These are phyloP conservation scores for Aspergillus japonicus DNA, from an alignment of 2,329 filamentous ascomycete species.

Conservation along the genomic window DNA sequence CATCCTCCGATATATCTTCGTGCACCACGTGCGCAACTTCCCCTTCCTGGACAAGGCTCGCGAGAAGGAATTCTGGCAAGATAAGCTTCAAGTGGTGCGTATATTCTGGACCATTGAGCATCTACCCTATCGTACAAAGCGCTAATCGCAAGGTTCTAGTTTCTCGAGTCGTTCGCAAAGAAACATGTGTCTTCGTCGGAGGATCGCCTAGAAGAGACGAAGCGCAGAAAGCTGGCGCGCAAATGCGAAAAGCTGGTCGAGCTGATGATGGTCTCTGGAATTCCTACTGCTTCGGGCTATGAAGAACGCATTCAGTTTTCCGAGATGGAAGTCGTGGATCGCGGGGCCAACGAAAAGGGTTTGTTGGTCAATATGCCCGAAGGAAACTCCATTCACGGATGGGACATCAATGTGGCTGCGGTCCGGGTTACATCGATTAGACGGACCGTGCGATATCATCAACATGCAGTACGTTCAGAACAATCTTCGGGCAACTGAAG, in stretches of 20 bases:
- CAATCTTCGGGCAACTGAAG: neutral
- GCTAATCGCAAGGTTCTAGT: conserved; percentile 53
- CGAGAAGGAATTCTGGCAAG: conserved; percentile 99
- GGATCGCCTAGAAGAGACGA: conserved; percentile 93
- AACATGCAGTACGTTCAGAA: conserved; percentile 70
- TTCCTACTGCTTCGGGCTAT: conserved; percentile 92
- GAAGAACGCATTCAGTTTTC: conserved; percentile 96
- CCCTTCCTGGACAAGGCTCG: conserved; percentile 94
- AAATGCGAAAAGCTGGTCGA: conserved; percentile 96
- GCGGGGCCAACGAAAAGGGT: conserved; percentile 86
- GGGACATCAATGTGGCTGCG: conserved; percentile 93
- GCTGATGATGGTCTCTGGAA: conserved; percentile 98
- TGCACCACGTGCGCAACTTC: conserved; percentile 96
- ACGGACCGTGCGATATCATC: conserved; percentile 83
- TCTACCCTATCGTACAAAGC: neutral
- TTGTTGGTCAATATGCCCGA: conserved; percentile 84
- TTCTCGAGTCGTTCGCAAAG: conserved; percentile 93
- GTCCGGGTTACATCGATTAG: conserved; percentile 79
- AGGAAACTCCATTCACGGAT: conserved; percentile 88
- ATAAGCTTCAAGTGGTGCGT: conserved; percentile 89
- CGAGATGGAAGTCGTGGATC: conserved; percentile 94
- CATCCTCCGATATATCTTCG: conserved; percentile 93
- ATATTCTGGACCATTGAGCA: conserved; percentile 1
- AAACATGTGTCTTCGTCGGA: conserved; percentile 97
- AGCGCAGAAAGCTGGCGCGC: conserved; percentile 82